These are phyloP conservation scores for Deuterostichococcus epilithicus DNA, from an alignment of 139 green algal species.

Conservation along the genomic window DNA sequence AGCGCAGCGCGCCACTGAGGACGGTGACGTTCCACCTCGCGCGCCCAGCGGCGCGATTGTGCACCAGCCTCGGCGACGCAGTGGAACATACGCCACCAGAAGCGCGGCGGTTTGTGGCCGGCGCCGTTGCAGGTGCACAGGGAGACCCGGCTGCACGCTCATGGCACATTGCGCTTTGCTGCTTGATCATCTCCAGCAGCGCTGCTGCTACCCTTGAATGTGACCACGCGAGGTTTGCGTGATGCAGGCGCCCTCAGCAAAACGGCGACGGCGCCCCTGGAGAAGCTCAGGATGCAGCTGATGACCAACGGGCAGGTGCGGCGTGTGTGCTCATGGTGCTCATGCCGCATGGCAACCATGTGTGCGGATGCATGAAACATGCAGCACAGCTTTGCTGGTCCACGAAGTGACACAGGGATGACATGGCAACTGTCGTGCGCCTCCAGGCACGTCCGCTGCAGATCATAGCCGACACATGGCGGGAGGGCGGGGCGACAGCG, in stretches of 20 bases:
- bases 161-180: no score
- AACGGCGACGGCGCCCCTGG: slow-evolving; percentile 35
- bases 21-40: neutral
- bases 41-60: no score
- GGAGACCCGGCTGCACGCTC: neutral
- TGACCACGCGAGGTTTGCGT: no score
- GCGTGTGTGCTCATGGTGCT: no score
- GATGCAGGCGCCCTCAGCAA: slow-evolving; percentile 29
- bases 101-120: neutral
- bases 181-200: no score
- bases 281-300: slow-evolving; percentile 34
- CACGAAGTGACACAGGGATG: no score
- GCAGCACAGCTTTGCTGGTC: no score
- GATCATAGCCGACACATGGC: slow-evolving; percentile 1
- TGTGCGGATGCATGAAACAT: no score
- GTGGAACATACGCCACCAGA: neutral
- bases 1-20: neutral
- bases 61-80: no score
- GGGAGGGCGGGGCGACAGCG: neutral
- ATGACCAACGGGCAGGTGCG: slow-evolving; percentile 19
- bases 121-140: neutral
- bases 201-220: neutral
- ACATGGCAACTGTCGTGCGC: neutral
- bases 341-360: no score
- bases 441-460: slow-evolving; percentile 12